Conservation (phyloP, 2,329 filamentous ascomycete genomes). For the Ophiostoma ips region DNA sequence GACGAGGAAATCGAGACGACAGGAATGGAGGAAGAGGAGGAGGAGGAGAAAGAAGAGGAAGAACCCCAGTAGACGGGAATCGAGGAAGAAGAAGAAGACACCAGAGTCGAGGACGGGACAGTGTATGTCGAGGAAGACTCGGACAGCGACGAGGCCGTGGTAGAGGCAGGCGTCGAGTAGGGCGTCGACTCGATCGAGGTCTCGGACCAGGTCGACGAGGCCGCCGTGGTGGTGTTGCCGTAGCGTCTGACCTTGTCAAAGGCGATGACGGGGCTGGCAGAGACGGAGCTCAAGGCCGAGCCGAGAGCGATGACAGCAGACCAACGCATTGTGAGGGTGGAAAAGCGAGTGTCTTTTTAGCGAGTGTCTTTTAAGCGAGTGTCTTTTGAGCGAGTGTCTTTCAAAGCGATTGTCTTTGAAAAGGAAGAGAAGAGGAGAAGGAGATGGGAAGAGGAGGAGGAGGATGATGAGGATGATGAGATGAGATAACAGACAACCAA, state of each 20-base stretch:
- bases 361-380: no score
- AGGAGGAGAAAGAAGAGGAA: neutral
- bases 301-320: conserved; percentile 9
- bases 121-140: no score
- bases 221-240: neutral
- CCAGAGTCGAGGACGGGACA: neutral
- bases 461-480: neutral
- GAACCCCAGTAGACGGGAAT: neutral
- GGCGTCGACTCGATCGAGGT: neutral
- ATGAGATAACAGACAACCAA: neutral
- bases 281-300: conserved; percentile 7
- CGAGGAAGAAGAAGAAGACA: neutral
- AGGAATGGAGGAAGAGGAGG: neutral
- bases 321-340: conserved; percentile 8
- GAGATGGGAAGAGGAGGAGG: neutral
- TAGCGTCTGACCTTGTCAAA: neutral
- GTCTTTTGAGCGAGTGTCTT: no score
- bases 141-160: no score
- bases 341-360: no score
- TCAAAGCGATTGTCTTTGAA: neutral
- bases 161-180: neutral
- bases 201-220: neutral
- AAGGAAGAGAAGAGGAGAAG: neutral
- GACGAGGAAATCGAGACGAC: conserved; percentile 1
- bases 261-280: conserved; percentile 5